Evolutionary conservation across 1,284 basidiomycete species (phyloP).

Genomic region (Ganoderma resinaceum): DNA sequence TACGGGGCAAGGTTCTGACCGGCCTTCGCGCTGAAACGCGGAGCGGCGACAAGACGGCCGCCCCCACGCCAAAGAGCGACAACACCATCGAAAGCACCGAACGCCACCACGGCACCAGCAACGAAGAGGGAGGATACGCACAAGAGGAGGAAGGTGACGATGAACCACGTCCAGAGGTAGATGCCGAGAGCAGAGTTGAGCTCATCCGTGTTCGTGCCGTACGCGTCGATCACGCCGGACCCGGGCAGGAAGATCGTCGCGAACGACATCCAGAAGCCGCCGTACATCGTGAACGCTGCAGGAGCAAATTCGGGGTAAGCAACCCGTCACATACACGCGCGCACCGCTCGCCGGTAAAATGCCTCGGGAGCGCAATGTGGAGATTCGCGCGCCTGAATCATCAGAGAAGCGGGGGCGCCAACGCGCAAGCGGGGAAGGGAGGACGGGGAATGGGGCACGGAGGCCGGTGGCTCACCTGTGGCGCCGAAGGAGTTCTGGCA

Average conservation of each 20-base stretch:
- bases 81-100: neutral
- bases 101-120: neutral
- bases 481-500: slow-evolving; percentile 75
- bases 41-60: neutral
- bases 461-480: slow-evolving; percentile 56
- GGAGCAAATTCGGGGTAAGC: slow-evolving; percentile 19
- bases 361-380: neutral
- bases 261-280: slow-evolving; percentile 87
- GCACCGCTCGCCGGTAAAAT: neutral
- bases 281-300: slow-evolving; percentile 83
- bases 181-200: slow-evolving; percentile 68
- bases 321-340: neutral
- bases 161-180: slow-evolving; percentile 74
- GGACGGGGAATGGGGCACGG: neutral
- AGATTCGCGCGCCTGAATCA: slow-evolving; percentile 1
- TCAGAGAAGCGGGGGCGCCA: neutral
- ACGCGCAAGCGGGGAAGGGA: slow-evolving; percentile 3
- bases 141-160: slow-evolving; percentile 71
- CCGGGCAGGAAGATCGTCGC: slow-evolving; percentile 71
- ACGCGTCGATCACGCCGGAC: slow-evolving; percentile 64
- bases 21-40: neutral
- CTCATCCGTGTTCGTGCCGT: slow-evolving; percentile 46
- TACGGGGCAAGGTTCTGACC: neutral
- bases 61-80: neutral
- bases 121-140: slow-evolving; percentile 41